phyloP scores from a whole-genome alignment of 2,329 filamentous ascomycete species.

The Colletotrichum eremochloae region DNA sequence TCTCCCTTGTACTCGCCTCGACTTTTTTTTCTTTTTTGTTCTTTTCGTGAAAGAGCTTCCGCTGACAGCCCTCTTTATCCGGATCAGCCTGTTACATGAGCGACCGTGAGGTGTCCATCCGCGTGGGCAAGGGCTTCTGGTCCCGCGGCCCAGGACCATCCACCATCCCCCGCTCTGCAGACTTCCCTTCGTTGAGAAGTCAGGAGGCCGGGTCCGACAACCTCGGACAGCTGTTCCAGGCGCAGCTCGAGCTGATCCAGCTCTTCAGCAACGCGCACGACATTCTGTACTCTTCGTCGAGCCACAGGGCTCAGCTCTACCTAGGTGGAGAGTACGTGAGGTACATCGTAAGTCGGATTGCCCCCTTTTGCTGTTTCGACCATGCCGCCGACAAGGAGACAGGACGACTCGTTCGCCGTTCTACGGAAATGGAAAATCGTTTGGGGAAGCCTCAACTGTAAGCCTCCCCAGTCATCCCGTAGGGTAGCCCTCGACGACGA shows the following conservation, averaged over 20 bases:
- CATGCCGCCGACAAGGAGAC: background rate
- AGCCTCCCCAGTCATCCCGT: constrained; percentile 40
- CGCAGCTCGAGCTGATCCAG: constrained; percentile 78
- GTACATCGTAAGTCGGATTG: constrained; percentile 64
- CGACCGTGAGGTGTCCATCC: constrained; percentile 77
- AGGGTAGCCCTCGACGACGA: background rate
- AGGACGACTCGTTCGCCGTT: constrained; percentile 77
- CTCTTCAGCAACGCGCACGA: constrained; percentile 82
- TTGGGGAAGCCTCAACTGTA: constrained; percentile 76
- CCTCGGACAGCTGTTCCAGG: constrained; percentile 77
- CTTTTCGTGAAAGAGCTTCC: background rate
- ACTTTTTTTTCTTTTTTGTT: constrained; percentile 24
- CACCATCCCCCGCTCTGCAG: constrained; percentile 72
- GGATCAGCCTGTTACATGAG: constrained; percentile 72
- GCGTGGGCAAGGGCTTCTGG: constrained; percentile 81
- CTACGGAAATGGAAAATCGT: constrained; percentile 79
- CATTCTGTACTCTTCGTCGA: constrained; percentile 78
- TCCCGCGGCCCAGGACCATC: constrained; percentile 77
- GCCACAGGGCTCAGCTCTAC: constrained; percentile 77
- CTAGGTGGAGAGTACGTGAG: constrained; percentile 80
- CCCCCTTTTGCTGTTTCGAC: background rate
- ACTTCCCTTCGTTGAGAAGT: constrained; percentile 76
- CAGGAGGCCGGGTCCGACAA: constrained; percentile 72
- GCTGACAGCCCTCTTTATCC: background rate
- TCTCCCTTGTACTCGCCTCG: background rate